A percentile compares a stretch with the other conserved stretches of the same genome.
Evolutionary conservation across 495 filamentous ascomycete species (phyloP).

Genomic region (Aspergillus carlsbadensis): DNA sequence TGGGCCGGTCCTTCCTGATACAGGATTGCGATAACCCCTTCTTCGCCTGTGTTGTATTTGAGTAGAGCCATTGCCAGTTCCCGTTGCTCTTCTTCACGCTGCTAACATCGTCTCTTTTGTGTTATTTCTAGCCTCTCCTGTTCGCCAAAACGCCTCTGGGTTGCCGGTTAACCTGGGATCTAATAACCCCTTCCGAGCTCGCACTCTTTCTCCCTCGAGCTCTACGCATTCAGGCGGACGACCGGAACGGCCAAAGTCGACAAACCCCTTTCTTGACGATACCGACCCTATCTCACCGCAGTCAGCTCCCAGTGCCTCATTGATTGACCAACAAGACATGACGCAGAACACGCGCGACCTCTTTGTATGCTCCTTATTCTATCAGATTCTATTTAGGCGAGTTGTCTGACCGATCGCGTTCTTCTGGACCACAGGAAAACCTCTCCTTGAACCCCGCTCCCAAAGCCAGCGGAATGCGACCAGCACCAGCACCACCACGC

Average conservation of each 20-base stretch:
- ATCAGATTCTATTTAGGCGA: background rate
- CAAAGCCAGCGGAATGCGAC: constrained; percentile 42
- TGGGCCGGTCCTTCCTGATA: constrained; percentile 11
- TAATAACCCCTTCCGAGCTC: constrained; percentile 98
- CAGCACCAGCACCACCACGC: constrained; percentile 34
- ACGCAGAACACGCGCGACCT: constrained; percentile 73
- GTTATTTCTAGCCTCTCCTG: constrained; percentile 14
- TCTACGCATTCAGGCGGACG: constrained; percentile 38
- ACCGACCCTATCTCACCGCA: constrained; percentile 52
- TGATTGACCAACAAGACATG: constrained; percentile 50
- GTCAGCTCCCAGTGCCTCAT: constrained; percentile 47
- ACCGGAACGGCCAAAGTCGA: constrained; percentile 71
- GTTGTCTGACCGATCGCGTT: constrained; percentile 5
- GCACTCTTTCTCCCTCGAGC: constrained; percentile 70
- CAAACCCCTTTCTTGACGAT: constrained; percentile 89
- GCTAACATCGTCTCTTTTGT: constrained; percentile 15
- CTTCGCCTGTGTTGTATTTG: constrained; percentile 14
- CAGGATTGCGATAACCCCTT: constrained; percentile 8
- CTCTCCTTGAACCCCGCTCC: constrained; percentile 39
- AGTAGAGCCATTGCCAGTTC: constrained; percentile 6
- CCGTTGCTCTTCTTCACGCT: constrained; percentile 1
- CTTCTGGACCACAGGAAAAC: constrained; percentile 33
- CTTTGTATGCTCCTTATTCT: constrained; percentile 67
- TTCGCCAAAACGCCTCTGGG: constrained; percentile 42
- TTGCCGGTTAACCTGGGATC: constrained; percentile 70